Base-by-base conservation (phyloP, 2,329 filamentous ascomycete genomes). In the Xylariaceae sp. region DNA sequence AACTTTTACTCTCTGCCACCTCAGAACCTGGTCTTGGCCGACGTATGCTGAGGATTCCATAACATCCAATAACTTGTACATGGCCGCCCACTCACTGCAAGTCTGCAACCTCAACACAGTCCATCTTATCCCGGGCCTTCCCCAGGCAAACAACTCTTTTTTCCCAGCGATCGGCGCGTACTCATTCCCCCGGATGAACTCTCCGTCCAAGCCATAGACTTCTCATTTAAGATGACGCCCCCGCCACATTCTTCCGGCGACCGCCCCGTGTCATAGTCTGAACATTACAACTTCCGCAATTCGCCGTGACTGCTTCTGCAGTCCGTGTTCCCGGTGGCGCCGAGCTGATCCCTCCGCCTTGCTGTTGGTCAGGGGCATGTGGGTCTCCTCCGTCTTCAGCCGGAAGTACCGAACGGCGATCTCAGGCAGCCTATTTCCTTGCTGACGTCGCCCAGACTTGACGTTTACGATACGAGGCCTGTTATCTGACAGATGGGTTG, bases 401-500 rank as follows among this genome's bases (percentile, higher is more conserved):
- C 89, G 82, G 72, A 91, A 89, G 66, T 88, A 88, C 45, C 80
- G 81, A 70, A 88, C 83, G 56, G 87, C 85, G 75, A 88, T 80
- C 49, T 75, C 68, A 0, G 79, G 74, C 4, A 90, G 73, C 3
- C 85, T 79, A 4, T 71, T 70, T 39, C 82, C 84, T 51, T 51
- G 95, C 82, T 65, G 80, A 17, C 78, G 74, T n/a, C 92, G 80
- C 1, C 89, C 94, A 1, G 84, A 81, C 61, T 86, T 80, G 0
- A 86, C 89, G 4, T 87, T 80, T 23, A 96, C 73, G 11, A 96
- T 81, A 71, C 90, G 88, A 1, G 89, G 73, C 93, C 94, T 1
- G 82, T 84, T 49, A 93, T 79, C 68, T 18, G 17, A 18, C 17
- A 77, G 81, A 42, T 76, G 10, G 76, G 70, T 9, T 15, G 18